Conservation (phyloP, 768 basidiomycete species). For the Dacryopinax primogenitus region DNA sequence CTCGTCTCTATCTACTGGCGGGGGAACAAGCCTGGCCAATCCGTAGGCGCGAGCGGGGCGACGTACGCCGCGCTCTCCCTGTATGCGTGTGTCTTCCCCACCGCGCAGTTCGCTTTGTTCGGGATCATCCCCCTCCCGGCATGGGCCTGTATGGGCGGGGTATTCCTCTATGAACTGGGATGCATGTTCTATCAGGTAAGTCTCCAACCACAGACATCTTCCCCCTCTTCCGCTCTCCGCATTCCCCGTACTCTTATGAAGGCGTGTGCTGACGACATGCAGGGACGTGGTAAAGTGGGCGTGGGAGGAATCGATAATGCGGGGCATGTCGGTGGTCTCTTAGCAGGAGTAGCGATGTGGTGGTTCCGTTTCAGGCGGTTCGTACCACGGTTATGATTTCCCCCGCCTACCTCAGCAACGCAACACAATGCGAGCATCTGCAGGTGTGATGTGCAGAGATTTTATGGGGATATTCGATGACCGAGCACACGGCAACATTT, state of each 20-base stretch:
- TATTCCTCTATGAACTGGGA: constrained; percentile 48
- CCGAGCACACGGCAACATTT: too few relatives aligned
- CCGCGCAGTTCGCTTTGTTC: constrained; percentile 53
- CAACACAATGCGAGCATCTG: too few relatives aligned
- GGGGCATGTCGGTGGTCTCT: neutral
- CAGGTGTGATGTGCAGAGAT: too few relatives aligned
- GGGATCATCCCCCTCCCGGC: constrained; percentile 69
- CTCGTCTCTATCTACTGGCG: neutral
- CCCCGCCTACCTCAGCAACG: too few relatives aligned
- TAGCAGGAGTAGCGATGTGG: neutral
- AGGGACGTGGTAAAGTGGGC: neutral
- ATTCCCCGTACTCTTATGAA: neutral
- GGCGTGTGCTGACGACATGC: neutral
- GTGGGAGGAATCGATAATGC: neutral
- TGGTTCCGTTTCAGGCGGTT: neutral
- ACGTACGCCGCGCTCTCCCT: constrained; percentile 51
- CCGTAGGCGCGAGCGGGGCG: neutral
- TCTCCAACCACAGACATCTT: constrained; percentile 28
- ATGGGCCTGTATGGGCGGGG: constrained; percentile 55
- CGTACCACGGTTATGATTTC: neutral
- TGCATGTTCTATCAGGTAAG: too few relatives aligned
- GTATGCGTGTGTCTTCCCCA: constrained; percentile 59
- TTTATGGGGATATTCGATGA: too few relatives aligned
- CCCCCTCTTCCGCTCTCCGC: neutral
- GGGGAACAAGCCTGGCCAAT: neutral